Evolutionary conservation across 495 filamentous ascomycete species (phyloP), one percentile per base, ranked within the genome.

Genomic region (Trichocladium uniseriatum): DNA sequence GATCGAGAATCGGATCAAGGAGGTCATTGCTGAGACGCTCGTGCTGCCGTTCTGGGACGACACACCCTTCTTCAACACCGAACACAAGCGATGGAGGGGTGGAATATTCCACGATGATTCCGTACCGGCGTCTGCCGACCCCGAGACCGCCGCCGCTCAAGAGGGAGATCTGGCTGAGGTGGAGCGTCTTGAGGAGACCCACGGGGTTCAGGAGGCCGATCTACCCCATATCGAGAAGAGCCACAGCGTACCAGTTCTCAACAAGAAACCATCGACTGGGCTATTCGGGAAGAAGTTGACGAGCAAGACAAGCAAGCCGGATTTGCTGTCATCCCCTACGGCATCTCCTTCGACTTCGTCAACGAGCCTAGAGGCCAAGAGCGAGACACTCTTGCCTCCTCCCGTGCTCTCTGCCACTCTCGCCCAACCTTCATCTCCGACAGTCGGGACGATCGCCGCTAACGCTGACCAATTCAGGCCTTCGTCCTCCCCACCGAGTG

Each of bases 11-110:
- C 74, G 90, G 20, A 95, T 98, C 60, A 82, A 90, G 48, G 89
- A 95, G 63, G 87, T 96, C 34, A 74, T 98, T 44, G 87, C 81
- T 2, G 92, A 98, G 67, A 95, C 89, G 14, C 64, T 96, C 8
- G 92, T 98, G n/a, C 70, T 84, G 39, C 94, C 94, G 0, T 87
- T 94, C 59, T 97, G 90, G 87, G 92, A 98, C 50, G 92, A 98
- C 63, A 78, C 83, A 2, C 88, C 92, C 4, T 97, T 97, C 67
- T 81, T 84, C 57, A 79, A 86, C 53, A 95, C 88, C 5, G 67
- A 79, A 29, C 67, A 76, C 38, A 86, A 94, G 58, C 63, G 69
- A 21, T 89, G 88, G 73, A 78, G 92, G 51, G 92, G 89, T 14
- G 92, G 94, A 1, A 86, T 97, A n/a, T 98, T 87, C 50, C 78